Conservation (phyloP, 768 basidiomycete species). For the Kondoa subrosea region DNA sequence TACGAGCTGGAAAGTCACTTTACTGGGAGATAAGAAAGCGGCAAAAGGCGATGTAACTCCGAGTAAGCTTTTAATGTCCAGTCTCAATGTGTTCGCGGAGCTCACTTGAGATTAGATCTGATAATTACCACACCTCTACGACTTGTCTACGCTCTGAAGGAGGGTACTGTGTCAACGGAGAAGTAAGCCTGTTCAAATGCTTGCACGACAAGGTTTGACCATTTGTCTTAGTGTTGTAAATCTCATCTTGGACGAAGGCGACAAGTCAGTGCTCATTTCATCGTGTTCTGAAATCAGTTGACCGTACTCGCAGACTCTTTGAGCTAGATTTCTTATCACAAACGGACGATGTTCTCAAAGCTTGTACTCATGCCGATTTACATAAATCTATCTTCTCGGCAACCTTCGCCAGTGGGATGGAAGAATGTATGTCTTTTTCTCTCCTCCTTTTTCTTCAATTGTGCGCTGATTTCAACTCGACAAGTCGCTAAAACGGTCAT, state of each 20-base stretch:
- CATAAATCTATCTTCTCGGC: slow-evolving; percentile 90
- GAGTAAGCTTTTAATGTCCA: not conserved
- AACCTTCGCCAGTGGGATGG: slow-evolving; percentile 72
- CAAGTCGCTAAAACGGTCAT: slow-evolving; percentile 3
- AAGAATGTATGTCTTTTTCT: slow-evolving; percentile 61
- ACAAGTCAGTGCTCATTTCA: too few species aligned
- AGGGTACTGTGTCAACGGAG: slow-evolving; percentile 47
- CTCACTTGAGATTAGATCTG: slow-evolving; percentile 48
- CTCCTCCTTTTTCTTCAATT: not conserved
- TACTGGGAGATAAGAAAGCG: slow-evolving; percentile 22
- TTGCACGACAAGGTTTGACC: not conserved
- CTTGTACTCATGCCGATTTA: slow-evolving; percentile 50
- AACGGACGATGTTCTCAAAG: slow-evolving; percentile 65
- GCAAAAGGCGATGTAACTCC: slow-evolving; percentile 10
- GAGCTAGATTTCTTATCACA: slow-evolving; percentile 77
- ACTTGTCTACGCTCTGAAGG: slow-evolving; percentile 60
- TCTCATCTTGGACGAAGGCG: slow-evolving; percentile 27
- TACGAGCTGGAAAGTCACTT: slow-evolving; percentile 18
- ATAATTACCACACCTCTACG: slow-evolving; percentile 84
- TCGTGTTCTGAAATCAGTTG: slow-evolving; percentile 10
- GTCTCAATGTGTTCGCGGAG: not conserved
- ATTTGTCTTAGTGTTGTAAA: slow-evolving; percentile 8
- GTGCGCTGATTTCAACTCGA: not conserved
- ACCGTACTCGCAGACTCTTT: slow-evolving; percentile 51
- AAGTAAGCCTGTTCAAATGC: slow-evolving; percentile 42